These are phyloP conservation scores for Plasmopara viticola DNA, from an alignment of 352 stramenopile genomes.

Conservation along the genomic window DNA sequence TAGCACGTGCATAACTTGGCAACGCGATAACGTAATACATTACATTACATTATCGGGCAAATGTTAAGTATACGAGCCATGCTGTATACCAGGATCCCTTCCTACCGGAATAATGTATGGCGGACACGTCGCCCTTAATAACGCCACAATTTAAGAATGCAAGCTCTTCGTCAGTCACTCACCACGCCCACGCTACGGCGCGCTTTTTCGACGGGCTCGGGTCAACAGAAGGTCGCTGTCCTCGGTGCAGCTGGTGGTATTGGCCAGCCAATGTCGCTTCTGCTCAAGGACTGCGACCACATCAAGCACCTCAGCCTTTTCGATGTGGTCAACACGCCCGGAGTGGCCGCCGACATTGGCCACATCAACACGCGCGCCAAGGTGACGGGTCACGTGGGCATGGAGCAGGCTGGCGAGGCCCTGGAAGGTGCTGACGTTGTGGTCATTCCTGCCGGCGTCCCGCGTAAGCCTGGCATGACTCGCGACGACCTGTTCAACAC, in stretches of 20 bases:
- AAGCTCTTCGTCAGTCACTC: too few species aligned
- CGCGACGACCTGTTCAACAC: conserved; percentile 95
- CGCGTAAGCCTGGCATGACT: conserved; percentile 97
- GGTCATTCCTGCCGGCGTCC: conserved; percentile 98
- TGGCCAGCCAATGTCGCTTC: conserved; percentile 96
- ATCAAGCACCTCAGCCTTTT: conserved; percentile 96
- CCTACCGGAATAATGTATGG: too few species aligned
- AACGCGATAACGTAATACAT: too few species aligned
- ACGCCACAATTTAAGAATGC: too few species aligned
- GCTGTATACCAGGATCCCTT: too few species aligned
- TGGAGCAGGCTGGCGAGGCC: conserved; percentile 71
- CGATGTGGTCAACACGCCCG: conserved; percentile 97
- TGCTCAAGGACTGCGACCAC: conserved; percentile 96
- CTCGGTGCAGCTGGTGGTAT: conserved; percentile 96
- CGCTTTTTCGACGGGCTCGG: conserved; percentile 52
- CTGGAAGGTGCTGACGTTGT: conserved; percentile 92
- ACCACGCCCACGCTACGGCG: conserved; percentile 17
- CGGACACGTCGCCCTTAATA: too few species aligned
- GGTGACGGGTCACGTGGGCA: conserved; percentile 61
- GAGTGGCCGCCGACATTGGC: conserved; percentile 96
- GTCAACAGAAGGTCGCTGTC: conserved; percentile 76
- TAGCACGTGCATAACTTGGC: too few species aligned
- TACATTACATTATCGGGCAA: too few species aligned
- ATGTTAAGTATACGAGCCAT: too few species aligned
- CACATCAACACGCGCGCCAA: conserved; percentile 88